Percentiles rank a stretch among this genome's conserved stretches.
Evolutionary conservation across 371 early-diverging fungal species (phyloP).

Genomic region (Mortierella sp.): DNA sequence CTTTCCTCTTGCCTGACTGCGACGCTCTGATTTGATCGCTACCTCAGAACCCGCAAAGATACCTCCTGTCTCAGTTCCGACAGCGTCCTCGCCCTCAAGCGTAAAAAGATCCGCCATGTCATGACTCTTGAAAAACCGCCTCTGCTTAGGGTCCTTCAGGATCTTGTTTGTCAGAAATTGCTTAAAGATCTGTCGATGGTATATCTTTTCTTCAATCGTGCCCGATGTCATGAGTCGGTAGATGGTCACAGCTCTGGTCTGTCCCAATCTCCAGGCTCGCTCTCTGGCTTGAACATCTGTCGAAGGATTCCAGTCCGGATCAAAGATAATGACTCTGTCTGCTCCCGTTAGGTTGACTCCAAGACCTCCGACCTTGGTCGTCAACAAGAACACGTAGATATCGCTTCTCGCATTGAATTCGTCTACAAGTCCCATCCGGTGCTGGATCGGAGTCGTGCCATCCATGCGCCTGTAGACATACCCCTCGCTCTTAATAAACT

Average conservation of each 20-base stretch:
- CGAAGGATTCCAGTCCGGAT: conserved; percentile 99
- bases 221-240: conserved; percentile 97
- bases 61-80: conserved; percentile 75
- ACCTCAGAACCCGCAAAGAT: conserved; percentile 75
- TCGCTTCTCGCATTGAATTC: conserved; percentile 80
- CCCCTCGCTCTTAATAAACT: conserved; percentile 61
- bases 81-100: conserved; percentile 70
- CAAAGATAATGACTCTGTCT: conserved; percentile 95
- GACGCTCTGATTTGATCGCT: conserved; percentile 20
- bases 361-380: conserved; percentile 97
- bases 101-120: conserved; percentile 89
- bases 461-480: conserved; percentile 93
- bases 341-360: conserved; percentile 98
- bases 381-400: conserved; percentile 92
- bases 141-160: conserved; percentile 91
- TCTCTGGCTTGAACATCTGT: conserved; percentile 98
- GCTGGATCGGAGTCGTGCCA: conserved; percentile 90
- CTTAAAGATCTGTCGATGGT: conserved; percentile 98
- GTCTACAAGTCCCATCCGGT: conserved; percentile 87
- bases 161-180: conserved; percentile 96
- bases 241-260: conserved; percentile 91
- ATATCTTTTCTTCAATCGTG: conserved; percentile 98
- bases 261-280: conserved; percentile 97
- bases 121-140: conserved; percentile 86
- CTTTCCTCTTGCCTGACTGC: conserved; percentile 22